Evolutionary conservation across 768 basidiomycete genomes (phyloP).

Genomic region (Hygrophoropsis aurantiaca): DNA sequence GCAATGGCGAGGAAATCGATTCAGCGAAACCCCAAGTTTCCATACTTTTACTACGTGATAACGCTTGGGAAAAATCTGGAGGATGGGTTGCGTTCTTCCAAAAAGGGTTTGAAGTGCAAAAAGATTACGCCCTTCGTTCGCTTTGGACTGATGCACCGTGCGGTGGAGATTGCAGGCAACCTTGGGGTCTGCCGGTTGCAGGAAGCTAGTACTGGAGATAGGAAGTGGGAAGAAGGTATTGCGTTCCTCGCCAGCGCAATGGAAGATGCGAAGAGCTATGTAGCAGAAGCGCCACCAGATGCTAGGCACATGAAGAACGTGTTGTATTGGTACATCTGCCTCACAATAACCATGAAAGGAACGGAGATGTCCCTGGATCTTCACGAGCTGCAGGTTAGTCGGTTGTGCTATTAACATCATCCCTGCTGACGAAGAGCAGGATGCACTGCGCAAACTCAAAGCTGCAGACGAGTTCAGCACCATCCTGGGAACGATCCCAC

Average conservation of each 20-base stretch:
- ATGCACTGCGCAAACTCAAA: constrained; percentile 42
- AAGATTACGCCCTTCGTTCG: constrained; percentile 54
- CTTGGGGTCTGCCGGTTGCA: constrained; percentile 52
- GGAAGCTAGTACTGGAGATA: constrained; percentile 38
- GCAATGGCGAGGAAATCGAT: constrained; percentile 46
- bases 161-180: constrained; percentile 58
- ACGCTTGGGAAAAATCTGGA: constrained; percentile 47
- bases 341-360: constrained; percentile 52
- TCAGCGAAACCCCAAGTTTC: constrained; percentile 54
- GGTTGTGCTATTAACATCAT: not conserved
- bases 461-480: constrained; percentile 52
- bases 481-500: constrained; percentile 45
- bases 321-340: constrained; percentile 56
- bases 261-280: constrained; percentile 59
- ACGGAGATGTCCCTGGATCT: constrained; percentile 49
- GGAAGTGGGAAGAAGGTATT: constrained; percentile 57
- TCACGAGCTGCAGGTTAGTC: constrained; percentile 47
- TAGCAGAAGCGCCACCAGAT: constrained; percentile 59
- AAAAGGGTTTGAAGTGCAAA: constrained; percentile 64
- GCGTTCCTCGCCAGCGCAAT: constrained; percentile 59
- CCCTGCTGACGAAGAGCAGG: constrained; percentile 20
- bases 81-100: constrained; percentile 58
- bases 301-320: constrained; percentile 59
- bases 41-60: constrained; percentile 66
- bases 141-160: constrained; percentile 58